Percentiles rank a stretch among this genome's conserved stretches.
phyloP scores from a whole-genome alignment of 257 asterid species.

The Solanum bulbocastanum region DNA sequence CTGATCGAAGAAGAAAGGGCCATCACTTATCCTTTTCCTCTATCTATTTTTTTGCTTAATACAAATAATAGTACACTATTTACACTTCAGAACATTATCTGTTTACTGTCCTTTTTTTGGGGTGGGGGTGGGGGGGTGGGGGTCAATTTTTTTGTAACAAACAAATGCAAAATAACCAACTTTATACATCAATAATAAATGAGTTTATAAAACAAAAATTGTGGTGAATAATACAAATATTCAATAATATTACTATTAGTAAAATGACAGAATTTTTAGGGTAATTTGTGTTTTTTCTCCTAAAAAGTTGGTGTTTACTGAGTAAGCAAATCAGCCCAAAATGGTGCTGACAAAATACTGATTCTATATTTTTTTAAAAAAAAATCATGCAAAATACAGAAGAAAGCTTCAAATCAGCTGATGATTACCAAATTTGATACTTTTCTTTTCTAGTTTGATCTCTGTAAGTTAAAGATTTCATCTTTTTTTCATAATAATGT shows the following conservation, averaged over 20 bases:
- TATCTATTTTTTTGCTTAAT: background rate
- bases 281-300: background rate
- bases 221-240: too few relatives aligned
- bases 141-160: background rate
- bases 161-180: background rate
- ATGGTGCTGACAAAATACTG: background rate
- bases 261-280: background rate
- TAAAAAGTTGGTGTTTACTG: background rate
- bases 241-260: background rate
- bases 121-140: rapidly evolving
- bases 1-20: conserved; percentile 32
- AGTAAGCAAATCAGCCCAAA: background rate
- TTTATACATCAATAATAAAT: background rate
- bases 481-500: background rate
- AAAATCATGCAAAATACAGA: background rate
- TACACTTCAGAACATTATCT: background rate
- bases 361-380: background rate
- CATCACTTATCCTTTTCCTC: conserved; percentile 21
- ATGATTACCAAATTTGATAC: background rate
- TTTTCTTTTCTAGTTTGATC: background rate
- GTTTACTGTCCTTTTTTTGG: background rate
- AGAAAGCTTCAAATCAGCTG: background rate
- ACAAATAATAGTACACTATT: background rate
- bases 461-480: background rate
- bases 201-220: background rate